Conservation (phyloP, 331 rosid genomes). For the Rosa hybrid region DNA sequence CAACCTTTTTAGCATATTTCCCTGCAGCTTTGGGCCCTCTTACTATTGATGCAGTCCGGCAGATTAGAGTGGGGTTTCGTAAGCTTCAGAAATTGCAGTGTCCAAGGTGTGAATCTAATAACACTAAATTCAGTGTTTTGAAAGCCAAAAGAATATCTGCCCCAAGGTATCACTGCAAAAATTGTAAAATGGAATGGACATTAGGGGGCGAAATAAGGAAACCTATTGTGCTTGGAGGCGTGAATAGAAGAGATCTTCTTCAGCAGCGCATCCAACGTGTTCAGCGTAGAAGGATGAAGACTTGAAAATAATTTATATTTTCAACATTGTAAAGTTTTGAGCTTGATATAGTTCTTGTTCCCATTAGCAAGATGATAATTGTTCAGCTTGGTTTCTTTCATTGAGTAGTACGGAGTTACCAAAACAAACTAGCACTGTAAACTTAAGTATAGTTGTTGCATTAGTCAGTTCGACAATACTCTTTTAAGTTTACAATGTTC, state of each 20-base stretch:
- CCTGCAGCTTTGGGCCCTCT: background rate
- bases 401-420: background rate
- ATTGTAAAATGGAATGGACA: slow-evolving; percentile 3
- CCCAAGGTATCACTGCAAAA: slow-evolving; percentile 1
- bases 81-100: slow-evolving; percentile 6
- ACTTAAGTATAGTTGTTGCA: background rate
- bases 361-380: background rate
- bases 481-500: background rate
- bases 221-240: background rate
- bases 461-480: background rate
- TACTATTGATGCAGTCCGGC: background rate
- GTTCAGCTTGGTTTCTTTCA: background rate
- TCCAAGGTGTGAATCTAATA: background rate
- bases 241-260: background rate
- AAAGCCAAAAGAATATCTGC: background rate
- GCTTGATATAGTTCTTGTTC: background rate
- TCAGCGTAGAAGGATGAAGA: slow-evolving; percentile 5
- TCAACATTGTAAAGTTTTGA: background rate
- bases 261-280: slow-evolving; percentile 1
- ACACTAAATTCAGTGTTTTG: slow-evolving; percentile 7
- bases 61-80: background rate
- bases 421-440: background rate
- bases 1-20: background rate
- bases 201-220: background rate
- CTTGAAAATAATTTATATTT: background rate